Conservation (phyloP, 768 basidiomycete genomes). For the Pisolithus tinctorius region DNA sequence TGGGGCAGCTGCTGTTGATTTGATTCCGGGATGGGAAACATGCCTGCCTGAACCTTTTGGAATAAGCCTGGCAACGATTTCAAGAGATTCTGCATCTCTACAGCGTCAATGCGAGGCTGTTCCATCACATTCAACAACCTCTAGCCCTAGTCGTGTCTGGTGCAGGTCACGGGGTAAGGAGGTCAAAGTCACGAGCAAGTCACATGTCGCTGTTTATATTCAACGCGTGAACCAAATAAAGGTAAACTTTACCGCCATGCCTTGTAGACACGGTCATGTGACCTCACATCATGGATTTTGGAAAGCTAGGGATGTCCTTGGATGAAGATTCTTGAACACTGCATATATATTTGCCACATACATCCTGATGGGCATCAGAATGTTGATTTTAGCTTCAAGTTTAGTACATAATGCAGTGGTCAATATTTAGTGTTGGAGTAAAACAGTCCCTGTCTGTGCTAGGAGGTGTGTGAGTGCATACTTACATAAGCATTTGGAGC, state of each 20-base stretch:
- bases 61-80: constrained; percentile 50
- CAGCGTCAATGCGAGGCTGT: constrained; percentile 34
- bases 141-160: neutral
- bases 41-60: constrained; percentile 47
- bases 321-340: too few relatives aligned
- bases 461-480: too few relatives aligned
- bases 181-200: constrained; percentile 36
- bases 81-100: constrained; percentile 54
- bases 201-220: constrained; percentile 35
- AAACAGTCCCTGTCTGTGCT: too few relatives aligned
- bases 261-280: neutral
- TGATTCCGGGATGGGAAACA: constrained; percentile 19
- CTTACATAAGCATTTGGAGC: too few relatives aligned
- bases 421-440: too few relatives aligned
- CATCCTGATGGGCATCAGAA: too few relatives aligned
- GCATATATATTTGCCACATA: too few relatives aligned
- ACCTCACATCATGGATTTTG: neutral
- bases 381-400: too few relatives aligned
- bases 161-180: constrained; percentile 38
- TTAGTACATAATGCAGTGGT: too few relatives aligned
- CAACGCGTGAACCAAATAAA: constrained; percentile 22
- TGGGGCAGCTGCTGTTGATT: constrained; percentile 32
- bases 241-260: constrained; percentile 19
- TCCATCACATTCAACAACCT: neutral
- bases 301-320: too few relatives aligned